These are phyloP conservation scores for Zalerion maritima DNA, from an alignment of 495 filamentous ascomycete genomes.

Conservation along the genomic window DNA sequence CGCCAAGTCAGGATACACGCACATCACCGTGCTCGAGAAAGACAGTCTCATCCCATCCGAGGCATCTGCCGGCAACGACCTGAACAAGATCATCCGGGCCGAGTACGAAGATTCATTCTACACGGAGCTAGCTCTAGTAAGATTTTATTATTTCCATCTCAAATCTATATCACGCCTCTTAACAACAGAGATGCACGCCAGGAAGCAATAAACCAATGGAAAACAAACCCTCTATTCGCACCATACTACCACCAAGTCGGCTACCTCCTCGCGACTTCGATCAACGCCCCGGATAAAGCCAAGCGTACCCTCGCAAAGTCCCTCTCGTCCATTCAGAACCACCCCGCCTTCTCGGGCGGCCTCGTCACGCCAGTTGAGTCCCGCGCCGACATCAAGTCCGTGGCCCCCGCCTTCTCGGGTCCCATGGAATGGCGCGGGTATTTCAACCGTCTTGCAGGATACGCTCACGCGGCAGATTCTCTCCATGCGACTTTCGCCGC, in stretches of 20 bases:
- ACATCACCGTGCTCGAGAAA: conserved; percentile 31
- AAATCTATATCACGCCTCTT: conserved; percentile 1
- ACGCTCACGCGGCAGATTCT: conserved; percentile 35
- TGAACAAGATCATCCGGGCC: conserved; percentile 42
- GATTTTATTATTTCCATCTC: conserved; percentile 3
- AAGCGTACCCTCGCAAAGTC: conserved; percentile 30
- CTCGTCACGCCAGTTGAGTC: conserved; percentile 22
- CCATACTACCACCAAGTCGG: conserved; percentile 41
- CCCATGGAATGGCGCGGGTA: conserved; percentile 38
- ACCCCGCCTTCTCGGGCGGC: conserved; percentile 20
- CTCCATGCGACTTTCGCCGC: conserved; percentile 12
- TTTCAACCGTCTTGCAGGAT: conserved; percentile 38
- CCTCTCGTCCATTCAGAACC: conserved; percentile 23
- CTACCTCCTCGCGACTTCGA: conserved; percentile 35
- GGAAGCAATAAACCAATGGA: conserved; percentile 35
- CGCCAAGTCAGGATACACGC: conserved; percentile 23
- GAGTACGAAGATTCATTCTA: conserved; percentile 44
- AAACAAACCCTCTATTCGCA: conserved; percentile 30
- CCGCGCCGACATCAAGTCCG: conserved; percentile 21
- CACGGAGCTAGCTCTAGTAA: conserved; percentile 31
- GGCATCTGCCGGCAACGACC: conserved; percentile 33
- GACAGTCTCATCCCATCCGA: conserved; percentile 24
- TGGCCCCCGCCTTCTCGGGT: conserved; percentile 30
- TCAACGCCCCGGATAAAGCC: conserved; percentile 30
- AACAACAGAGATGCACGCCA: conserved; percentile 12